These are phyloP conservation scores for Pelargonium citronellum DNA, from an alignment of 441 rosid species.

Conservation along the genomic window DNA sequence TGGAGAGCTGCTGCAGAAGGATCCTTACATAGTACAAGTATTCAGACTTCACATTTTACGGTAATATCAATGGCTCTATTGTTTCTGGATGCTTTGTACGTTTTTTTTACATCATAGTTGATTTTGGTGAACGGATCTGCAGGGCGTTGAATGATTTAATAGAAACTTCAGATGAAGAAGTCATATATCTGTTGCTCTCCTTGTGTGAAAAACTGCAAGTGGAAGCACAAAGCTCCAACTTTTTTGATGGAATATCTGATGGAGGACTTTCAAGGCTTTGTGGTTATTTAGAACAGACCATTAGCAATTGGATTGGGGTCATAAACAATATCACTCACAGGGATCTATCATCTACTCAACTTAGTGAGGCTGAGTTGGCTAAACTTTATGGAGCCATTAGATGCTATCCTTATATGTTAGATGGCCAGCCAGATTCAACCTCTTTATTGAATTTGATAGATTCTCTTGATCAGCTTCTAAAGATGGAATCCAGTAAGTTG, in stretches of 20 bases:
- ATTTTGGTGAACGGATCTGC: conserved; percentile 34
- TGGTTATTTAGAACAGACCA: conserved; percentile 35
- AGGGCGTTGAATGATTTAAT: conserved; percentile 65
- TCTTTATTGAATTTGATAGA: conserved; percentile 47
- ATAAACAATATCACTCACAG: conserved; percentile 32
- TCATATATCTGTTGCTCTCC: conserved; percentile 46
- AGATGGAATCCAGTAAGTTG: conserved; percentile 42
- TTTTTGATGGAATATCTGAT: conserved; percentile 37
- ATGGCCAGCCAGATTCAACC: conserved; percentile 33
- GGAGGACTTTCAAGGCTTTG: conserved; percentile 35
- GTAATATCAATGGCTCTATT: conserved; percentile 30
- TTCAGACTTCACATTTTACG: conserved; percentile 55
- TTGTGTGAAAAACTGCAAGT: conserved; percentile 56
- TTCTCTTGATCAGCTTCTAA: conserved; percentile 44
- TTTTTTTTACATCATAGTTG: conserved; percentile 19
- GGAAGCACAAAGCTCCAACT: conserved; percentile 25
- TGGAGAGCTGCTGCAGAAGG: conserved; percentile 52
- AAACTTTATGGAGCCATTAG: conserved; percentile 56
- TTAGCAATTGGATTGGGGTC: conserved; percentile 30
- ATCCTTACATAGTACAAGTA: conserved; percentile 32
- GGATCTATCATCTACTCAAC: conserved; percentile 27
- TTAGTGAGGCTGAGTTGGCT: conserved; percentile 46
- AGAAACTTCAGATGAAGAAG: conserved; percentile 57
- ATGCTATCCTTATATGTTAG: conserved; percentile 52
- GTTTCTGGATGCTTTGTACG: conserved; percentile 15